Evolutionary conservation across 2,329 filamentous ascomycete genomes (phyloP).

Genomic region (Elsinoe necatrix): DNA sequence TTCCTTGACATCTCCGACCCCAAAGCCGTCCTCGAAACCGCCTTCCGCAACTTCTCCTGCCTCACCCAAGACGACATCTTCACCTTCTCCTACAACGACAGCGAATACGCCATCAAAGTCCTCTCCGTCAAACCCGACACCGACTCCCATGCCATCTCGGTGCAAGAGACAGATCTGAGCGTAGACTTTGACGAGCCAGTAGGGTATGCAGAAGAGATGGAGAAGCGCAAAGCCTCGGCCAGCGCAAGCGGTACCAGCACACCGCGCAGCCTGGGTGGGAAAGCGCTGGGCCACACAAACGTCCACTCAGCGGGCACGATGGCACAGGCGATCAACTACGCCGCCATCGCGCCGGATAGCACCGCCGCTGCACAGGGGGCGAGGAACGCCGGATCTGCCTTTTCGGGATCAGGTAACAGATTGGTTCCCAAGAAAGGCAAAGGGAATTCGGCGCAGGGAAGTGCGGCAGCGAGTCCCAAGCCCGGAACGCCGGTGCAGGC

Average conservation of each 20-base stretch:
- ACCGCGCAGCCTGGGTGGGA: slow-evolving; percentile 57
- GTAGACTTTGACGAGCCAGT: slow-evolving; percentile 94
- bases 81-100: slow-evolving; percentile 94
- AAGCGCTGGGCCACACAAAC: slow-evolving; percentile 50
- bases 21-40: slow-evolving; percentile 92
- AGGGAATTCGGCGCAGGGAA: slow-evolving; percentile 49
- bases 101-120: slow-evolving; percentile 85
- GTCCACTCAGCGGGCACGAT: slow-evolving; percentile 84
- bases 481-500: slow-evolving; percentile 42
- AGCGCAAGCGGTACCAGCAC: slow-evolving; percentile 70
- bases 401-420: slow-evolving; percentile 70
- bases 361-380: slow-evolving; percentile 55
- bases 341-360: slow-evolving; percentile 73
- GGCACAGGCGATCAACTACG: slow-evolving; percentile 97
- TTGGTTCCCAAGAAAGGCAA: slow-evolving; percentile 80
- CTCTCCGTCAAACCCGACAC: slow-evolving; percentile 84
- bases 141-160: slow-evolving; percentile 76
- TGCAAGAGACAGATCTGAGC: slow-evolving; percentile 91
- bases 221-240: slow-evolving; percentile 26
- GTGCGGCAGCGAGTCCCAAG: slow-evolving; percentile 36
- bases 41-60: slow-evolving; percentile 91
- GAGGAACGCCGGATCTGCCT: slow-evolving; percentile 63
- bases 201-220: slow-evolving; percentile 83
- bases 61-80: slow-evolving; percentile 91
- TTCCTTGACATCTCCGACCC: slow-evolving; percentile 97